Percentiles rank a stretch among this genome's conserved stretches.
Evolutionary conservation across 2,329 filamentous ascomycete genomes (phyloP).

Genomic region (Fusarium torreyae): DNA sequence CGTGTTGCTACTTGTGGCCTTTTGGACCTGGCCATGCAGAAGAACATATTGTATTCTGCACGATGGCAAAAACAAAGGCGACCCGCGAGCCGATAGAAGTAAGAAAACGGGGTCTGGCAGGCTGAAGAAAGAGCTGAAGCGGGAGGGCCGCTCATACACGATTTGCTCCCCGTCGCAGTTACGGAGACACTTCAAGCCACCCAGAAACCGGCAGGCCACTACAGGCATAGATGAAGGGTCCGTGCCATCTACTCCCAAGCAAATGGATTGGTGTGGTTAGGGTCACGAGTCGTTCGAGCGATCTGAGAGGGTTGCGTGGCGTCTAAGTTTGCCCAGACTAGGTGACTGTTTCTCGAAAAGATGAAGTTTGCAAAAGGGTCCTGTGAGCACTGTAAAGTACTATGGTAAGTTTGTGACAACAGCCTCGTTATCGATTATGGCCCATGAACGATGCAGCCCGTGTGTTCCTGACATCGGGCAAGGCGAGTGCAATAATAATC

Average conservation of each 20-base stretch:
- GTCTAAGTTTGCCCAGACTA: slow-evolving; percentile 39
- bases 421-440: slow-evolving; percentile 11
- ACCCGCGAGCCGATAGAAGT: slow-evolving; percentile 16
- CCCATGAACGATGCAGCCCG: neutral
- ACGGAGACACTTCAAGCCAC: slow-evolving; percentile 22
- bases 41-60: slow-evolving; percentile 19
- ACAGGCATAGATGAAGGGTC: slow-evolving; percentile 34
- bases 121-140: slow-evolving; percentile 42
- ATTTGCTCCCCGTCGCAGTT: slow-evolving; percentile 40
- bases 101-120: slow-evolving; percentile 12
- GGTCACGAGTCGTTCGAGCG: slow-evolving; percentile 31
- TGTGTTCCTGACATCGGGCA: no score
- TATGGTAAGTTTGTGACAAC: slow-evolving; percentile 9
- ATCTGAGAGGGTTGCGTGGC: slow-evolving; percentile 37
- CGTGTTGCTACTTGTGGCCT: neutral
- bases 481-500: slow-evolving; percentile 2
- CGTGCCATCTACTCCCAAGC: slow-evolving; percentile 36
- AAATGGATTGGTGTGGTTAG: slow-evolving; percentile 3
- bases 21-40: slow-evolving; percentile 4
- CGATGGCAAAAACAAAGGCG: slow-evolving; percentile 28
- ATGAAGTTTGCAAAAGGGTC: slow-evolving; percentile 13
- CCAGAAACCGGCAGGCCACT: slow-evolving; percentile 22
- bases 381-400: slow-evolving; percentile 21
- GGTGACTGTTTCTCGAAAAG: slow-evolving; percentile 40
- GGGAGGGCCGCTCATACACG: slow-evolving; percentile 20